Evolutionary conservation across 495 filamentous ascomycete genomes (phyloP).

Genomic region (Podospora anserina): DNA sequence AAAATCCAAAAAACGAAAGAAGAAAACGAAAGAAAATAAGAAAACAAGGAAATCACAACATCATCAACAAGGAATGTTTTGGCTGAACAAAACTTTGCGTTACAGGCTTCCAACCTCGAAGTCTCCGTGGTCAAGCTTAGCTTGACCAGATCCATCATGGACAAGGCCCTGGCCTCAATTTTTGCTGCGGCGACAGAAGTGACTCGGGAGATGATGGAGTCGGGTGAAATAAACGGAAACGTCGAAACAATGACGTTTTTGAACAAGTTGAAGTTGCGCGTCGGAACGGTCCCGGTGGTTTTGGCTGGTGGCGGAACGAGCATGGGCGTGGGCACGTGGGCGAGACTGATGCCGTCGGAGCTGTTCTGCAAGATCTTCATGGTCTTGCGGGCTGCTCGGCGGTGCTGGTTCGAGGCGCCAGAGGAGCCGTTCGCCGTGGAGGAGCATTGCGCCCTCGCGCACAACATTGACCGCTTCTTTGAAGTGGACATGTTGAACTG

Average conservation of each 20-base stretch:
- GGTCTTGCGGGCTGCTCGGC: slow-evolving; percentile 2
- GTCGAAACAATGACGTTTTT: not conserved
- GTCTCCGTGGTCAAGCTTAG: not conserved
- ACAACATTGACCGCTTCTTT: slow-evolving; percentile 4
- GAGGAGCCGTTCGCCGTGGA: not conserved
- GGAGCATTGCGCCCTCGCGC: slow-evolving; percentile 5
- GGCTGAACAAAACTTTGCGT: not conserved
- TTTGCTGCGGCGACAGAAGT: not conserved
- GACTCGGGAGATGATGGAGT: not conserved
- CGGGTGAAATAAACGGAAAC: not conserved
- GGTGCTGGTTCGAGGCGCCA: not conserved
- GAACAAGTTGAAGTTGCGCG: not conserved
- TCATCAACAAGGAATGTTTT: not conserved
- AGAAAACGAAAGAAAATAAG: not conserved
- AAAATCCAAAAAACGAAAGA: not conserved
- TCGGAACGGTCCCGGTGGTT: not conserved
- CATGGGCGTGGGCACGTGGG: not conserved
- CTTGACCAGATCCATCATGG: not conserved
- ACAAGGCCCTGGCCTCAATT: not conserved
- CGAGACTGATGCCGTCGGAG: not conserved
- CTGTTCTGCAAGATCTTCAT: not conserved
- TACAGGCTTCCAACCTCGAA: not conserved
- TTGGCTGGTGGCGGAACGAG: not conserved
- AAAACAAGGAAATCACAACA: not conserved
- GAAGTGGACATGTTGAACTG: slow-evolving; percentile 6